phyloP scores from a whole-genome alignment of 805 yeast genomes.

The Priceomyces medius region DNA sequence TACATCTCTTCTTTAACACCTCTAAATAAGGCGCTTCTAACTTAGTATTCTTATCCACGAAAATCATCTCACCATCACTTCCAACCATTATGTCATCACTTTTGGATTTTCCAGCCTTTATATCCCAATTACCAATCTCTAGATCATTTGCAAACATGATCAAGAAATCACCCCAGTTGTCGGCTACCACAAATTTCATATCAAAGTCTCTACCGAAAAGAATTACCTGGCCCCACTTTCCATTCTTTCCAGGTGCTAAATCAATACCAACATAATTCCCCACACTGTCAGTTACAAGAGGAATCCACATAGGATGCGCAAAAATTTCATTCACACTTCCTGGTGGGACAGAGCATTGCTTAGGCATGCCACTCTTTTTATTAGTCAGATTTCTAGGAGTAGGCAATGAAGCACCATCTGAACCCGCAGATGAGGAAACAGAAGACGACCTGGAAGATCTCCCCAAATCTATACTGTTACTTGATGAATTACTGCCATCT shows the following conservation, averaged over 20 bases:
- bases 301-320: slow-evolving; percentile 92
- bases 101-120: slow-evolving; percentile 55
- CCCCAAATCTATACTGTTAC: slow-evolving; percentile 8
- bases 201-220: slow-evolving; percentile 93
- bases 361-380: slow-evolving; percentile 31
- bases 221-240: slow-evolving; percentile 84
- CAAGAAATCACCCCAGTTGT: slow-evolving; percentile 86
- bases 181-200: slow-evolving; percentile 81
- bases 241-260: slow-evolving; percentile 58
- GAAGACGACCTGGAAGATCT: slow-evolving; percentile 8
- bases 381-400: not conserved
- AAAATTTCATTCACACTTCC: slow-evolving; percentile 69
- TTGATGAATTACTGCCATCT: slow-evolving; percentile 19
- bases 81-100: slow-evolving; percentile 45
- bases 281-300: slow-evolving; percentile 79
- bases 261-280: slow-evolving; percentile 94
- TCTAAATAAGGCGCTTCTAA: slow-evolving; percentile 41
- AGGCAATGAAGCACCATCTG: slow-evolving; percentile 1
- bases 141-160: slow-evolving; percentile 81
- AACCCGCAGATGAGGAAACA: slow-evolving; percentile 1
- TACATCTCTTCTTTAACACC: slow-evolving; percentile 34
- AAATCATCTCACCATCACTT: slow-evolving; percentile 73
- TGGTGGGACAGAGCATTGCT: slow-evolving; percentile 69
- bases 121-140: slow-evolving; percentile 76
- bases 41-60: slow-evolving; percentile 56